These are phyloP conservation scores for Candida chilensis DNA, from an alignment of 805 yeast genomes.

Conservation along the genomic window DNA sequence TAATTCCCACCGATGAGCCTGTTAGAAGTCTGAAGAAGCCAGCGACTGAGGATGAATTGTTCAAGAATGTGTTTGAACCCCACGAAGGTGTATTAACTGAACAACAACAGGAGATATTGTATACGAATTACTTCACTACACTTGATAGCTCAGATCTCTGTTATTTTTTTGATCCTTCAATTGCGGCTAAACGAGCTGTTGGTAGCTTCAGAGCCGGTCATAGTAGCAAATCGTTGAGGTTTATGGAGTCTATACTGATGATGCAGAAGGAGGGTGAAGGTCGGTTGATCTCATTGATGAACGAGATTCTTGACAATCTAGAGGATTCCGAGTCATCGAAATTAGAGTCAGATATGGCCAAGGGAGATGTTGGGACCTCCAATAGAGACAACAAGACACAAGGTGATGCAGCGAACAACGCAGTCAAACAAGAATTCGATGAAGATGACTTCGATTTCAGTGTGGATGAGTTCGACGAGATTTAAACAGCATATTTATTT, in stretches of 20 bases:
- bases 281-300: not conserved
- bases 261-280: conserved; percentile 1
- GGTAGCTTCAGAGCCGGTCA: conserved; percentile 9
- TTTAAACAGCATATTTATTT: too few species aligned
- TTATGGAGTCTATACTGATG: conserved; percentile 7
- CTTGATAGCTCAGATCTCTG: conserved; percentile 8
- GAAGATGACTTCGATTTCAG: too few species aligned
- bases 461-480: too few species aligned
- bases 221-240: conserved; percentile 8
- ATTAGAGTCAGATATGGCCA: too few species aligned
- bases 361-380: too few species aligned
- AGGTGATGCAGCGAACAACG: too few species aligned
- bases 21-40: conserved; percentile 1
- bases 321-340: too few species aligned
- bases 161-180: conserved; percentile 10
- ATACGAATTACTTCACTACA: conserved; percentile 23
- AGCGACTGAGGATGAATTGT: conserved; percentile 9
- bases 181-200: conserved; percentile 8
- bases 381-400: too few species aligned
- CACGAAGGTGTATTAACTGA: conserved; percentile 30
- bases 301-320: not conserved
- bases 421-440: too few species aligned
- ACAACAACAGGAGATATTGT: conserved; percentile 26
- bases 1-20: not conserved
- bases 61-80: conserved; percentile 9